Percentiles rank a stretch among this genome's conserved stretches.
These are phyloP conservation scores for Odontarrhena argentea DNA, from an alignment of 345 rosid genomes.

Conservation along the genomic window DNA sequence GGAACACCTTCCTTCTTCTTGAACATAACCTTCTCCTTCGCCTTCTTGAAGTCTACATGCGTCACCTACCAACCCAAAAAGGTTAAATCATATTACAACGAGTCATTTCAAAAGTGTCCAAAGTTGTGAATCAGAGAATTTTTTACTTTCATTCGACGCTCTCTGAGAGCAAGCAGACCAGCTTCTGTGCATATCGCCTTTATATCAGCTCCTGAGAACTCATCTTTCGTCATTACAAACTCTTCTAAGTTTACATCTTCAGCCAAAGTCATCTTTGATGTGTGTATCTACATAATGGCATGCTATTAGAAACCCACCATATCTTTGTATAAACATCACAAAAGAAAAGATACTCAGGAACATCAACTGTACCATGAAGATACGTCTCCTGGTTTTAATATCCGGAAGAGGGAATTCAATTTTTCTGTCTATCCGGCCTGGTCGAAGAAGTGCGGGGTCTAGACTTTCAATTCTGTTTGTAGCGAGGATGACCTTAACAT, in stretches of 20 bases:
- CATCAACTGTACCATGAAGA: slow-evolving; percentile 68
- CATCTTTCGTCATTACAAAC: slow-evolving; percentile 97
- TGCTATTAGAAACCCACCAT: neutral
- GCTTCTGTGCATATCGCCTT: slow-evolving; percentile 98
- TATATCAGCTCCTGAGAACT: slow-evolving; percentile 97
- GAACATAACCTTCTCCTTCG: slow-evolving; percentile 97
- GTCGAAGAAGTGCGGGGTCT: slow-evolving; percentile 97
- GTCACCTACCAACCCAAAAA: slow-evolving; percentile 57
- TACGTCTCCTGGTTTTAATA: slow-evolving; percentile 94
- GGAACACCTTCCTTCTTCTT: slow-evolving; percentile 99
- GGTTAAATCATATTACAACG: too few relatives aligned
- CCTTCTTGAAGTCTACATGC: slow-evolving; percentile 86
- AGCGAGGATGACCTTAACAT: slow-evolving; percentile 95
- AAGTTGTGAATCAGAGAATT: neutral
- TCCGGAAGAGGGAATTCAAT: slow-evolving; percentile 99
- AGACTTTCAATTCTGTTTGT: slow-evolving; percentile 94
- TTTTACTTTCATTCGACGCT: slow-evolving; percentile 93
- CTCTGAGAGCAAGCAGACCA: slow-evolving; percentile 91
- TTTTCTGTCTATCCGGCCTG: slow-evolving; percentile 93
- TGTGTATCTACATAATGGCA: slow-evolving; percentile 67
- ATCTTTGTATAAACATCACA: too few relatives aligned
- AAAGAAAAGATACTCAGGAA: neutral
- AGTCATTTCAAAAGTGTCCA: too few relatives aligned
- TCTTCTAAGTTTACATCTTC: slow-evolving; percentile 98
- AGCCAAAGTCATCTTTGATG: slow-evolving; percentile 90